These are phyloP conservation scores for Clarkia xantiana DNA, from an alignment of 345 rosid genomes.

Conservation along the genomic window DNA sequence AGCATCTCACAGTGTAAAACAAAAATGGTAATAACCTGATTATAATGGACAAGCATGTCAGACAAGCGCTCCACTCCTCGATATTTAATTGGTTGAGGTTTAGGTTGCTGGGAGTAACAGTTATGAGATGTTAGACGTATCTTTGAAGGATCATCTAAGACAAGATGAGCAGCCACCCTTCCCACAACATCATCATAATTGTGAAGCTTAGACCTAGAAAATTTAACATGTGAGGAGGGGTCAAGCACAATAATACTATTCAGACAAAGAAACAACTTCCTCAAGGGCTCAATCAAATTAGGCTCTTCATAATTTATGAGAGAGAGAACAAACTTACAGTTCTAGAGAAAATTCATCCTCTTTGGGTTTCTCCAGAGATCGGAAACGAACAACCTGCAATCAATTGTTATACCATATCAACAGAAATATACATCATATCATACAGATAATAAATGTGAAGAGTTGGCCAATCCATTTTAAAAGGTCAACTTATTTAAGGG, in stretches of 20 bases:
- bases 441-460: not conserved
- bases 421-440: not conserved
- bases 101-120: conserved; percentile 75
- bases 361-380: conserved; percentile 54
- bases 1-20: conserved; percentile 4
- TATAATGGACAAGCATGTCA: conserved; percentile 64
- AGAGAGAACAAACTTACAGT: conserved; percentile 32
- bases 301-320: not conserved
- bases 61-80: conserved; percentile 50
- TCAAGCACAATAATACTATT: not conserved
- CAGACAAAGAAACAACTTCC: not conserved
- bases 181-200: conserved; percentile 67
- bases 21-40: conserved; percentile 32
- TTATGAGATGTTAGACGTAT: conserved; percentile 64
- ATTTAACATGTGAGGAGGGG: conserved; percentile 4
- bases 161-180: conserved; percentile 42
- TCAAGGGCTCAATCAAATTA: not conserved
- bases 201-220: conserved; percentile 44
- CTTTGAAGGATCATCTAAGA: conserved; percentile 62
- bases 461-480: no score
- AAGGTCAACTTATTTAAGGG: no score
- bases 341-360: conserved; percentile 61
- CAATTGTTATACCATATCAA: not conserved
- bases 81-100: conserved; percentile 64
- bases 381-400: conserved; percentile 42